These are phyloP conservation scores for Aureobasidium sp. DNA, from an alignment of 2,329 filamentous ascomycete genomes.

Conservation along the genomic window DNA sequence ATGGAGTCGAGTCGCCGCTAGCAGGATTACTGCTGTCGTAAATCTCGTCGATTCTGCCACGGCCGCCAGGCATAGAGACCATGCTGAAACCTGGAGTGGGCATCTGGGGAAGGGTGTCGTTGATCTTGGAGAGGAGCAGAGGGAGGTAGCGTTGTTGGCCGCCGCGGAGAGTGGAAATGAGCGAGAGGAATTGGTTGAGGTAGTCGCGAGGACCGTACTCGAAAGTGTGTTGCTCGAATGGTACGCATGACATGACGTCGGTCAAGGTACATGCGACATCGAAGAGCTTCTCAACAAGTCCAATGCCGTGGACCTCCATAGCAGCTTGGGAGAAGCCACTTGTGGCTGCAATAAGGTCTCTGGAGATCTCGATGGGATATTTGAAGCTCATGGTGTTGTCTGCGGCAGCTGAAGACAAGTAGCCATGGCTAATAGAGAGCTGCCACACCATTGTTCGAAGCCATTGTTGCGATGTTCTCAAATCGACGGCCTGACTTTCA, in stretches of 20 bases:
- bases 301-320: conserved; percentile 68
- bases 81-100: conserved; percentile 24
- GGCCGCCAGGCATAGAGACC: conserved; percentile 21
- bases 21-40: conserved; percentile 27
- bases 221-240: conserved; percentile 52
- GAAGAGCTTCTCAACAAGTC: conserved; percentile 74
- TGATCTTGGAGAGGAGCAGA: conserved; percentile 67
- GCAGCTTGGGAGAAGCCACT: conserved; percentile 64
- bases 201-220: conserved; percentile 64
- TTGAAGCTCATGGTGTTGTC: conserved; percentile 56
- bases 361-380: conserved; percentile 56
- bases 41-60: conserved; percentile 24
- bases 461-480: conserved; percentile 65
- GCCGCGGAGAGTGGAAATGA: conserved; percentile 63
- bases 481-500: conserved; percentile 61
- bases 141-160: conserved; percentile 72
- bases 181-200: conserved; percentile 59
- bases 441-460: conserved; percentile 67
- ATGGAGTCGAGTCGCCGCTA: conserved; percentile 22
- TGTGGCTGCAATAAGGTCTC: conserved; percentile 55
- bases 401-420: conserved; percentile 49
- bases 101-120: conserved; percentile 43
- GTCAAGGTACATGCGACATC: conserved; percentile 67
- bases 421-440: conserved; percentile 58
- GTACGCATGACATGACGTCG: conserved; percentile 61